phyloP scores from a whole-genome alignment of 257 asterid species.

The Lavandula angustifolia region DNA sequence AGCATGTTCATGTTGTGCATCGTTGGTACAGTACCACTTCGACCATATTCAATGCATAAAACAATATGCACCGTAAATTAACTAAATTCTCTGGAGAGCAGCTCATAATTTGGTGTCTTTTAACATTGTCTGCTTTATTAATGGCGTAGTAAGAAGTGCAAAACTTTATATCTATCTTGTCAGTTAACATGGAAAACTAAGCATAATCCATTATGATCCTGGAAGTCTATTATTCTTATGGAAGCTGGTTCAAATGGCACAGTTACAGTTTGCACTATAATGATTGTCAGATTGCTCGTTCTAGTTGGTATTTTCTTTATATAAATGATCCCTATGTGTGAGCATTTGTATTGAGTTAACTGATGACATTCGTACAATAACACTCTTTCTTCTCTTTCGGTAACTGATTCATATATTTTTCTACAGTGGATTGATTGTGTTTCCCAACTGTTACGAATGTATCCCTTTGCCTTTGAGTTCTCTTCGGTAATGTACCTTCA shows the following conservation, averaged over 20 bases:
- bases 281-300: constrained; percentile 9
- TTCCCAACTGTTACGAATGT: constrained; percentile 84
- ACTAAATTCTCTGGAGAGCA: constrained; percentile 1
- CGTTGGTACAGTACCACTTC: not conserved
- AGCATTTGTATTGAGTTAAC: constrained; percentile 6
- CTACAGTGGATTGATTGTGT: constrained; percentile 95
- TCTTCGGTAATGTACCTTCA: constrained; percentile 70
- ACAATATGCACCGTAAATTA: not conserved
- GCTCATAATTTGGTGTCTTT: constrained; percentile 18
- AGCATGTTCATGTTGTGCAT: constrained; percentile 23
- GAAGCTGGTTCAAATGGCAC: constrained; percentile 18
- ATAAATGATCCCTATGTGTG: constrained; percentile 20
- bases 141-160: constrained; percentile 19
- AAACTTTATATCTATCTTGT: constrained; percentile 15
- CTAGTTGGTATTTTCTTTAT: not conserved
- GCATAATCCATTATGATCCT: not conserved
- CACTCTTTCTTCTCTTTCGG: not conserved
- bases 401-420: constrained; percentile 28
- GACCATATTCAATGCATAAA: constrained; percentile 6
- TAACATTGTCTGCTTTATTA: constrained; percentile 8
- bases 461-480: constrained; percentile 94
- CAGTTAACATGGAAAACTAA: constrained; percentile 22
- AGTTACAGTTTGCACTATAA: not conserved
- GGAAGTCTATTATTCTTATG: constrained; percentile 7
- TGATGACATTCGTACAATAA: not conserved